A percentile compares a stretch with the other conserved stretches of the same genome.
Evolutionary conservation across 2,329 filamentous ascomycete genomes (phyloP).

Genomic region (Penicillium sp.): DNA sequence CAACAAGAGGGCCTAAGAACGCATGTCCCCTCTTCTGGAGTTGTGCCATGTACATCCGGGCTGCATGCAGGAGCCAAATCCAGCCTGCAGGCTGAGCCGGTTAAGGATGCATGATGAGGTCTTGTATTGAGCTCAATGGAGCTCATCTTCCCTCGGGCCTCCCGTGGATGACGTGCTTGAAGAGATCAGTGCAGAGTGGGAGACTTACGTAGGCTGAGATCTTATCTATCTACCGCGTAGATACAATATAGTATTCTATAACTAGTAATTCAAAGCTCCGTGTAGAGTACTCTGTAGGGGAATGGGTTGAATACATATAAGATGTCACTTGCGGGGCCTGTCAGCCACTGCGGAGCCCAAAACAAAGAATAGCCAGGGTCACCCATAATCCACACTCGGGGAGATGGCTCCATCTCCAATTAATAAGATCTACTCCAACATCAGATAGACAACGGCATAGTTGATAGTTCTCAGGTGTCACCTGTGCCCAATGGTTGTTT

Average conservation of each 20-base stretch:
- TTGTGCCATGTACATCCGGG: constrained; percentile 2
- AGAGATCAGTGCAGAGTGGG: constrained; percentile 10
- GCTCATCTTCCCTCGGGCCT: constrained; percentile 3
- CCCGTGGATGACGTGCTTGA: constrained; percentile 15
- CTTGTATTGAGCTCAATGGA: constrained; percentile 3
- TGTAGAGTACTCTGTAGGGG: background rate
- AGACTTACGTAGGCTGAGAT: background rate
- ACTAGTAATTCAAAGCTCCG: background rate
- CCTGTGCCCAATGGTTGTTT: background rate
- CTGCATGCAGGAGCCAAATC: constrained; percentile 6
- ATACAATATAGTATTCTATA: background rate
- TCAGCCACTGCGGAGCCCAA: constrained; percentile 14
- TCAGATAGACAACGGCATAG: background rate
- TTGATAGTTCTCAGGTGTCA: background rate
- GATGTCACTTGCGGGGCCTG: constrained; percentile 10
- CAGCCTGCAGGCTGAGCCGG: background rate
- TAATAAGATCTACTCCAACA: constrained; percentile 4
- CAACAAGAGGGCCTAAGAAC: background rate
- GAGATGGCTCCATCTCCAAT: constrained; percentile 6
- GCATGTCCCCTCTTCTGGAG: background rate
- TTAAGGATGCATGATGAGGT: constrained; percentile 15
- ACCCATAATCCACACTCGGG: constrained; percentile 8
- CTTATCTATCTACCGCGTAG: background rate
- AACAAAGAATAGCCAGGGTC: constrained; percentile 9
- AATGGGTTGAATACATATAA: background rate